Base-by-base conservation (phyloP, 1,139 yeast genomes). In the Kodamaea ohmeri region DNA sequence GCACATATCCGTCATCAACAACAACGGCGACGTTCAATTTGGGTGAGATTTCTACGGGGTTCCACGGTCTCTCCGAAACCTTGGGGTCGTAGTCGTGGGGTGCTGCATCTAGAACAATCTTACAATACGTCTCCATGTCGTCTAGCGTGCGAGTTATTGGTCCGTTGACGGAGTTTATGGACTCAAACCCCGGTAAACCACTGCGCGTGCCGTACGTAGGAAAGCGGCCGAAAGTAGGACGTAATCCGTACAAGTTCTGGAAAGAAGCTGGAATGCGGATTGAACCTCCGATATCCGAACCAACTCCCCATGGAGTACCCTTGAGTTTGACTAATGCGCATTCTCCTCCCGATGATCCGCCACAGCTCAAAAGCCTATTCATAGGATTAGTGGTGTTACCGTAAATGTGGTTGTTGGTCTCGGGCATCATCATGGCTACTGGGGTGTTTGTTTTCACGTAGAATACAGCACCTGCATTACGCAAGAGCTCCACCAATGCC, bases 261-360 rank as follows among this genome's bases (percentile, higher is more conserved):
- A 70, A 76, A 32, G 60, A 72, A 13, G 68, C 65, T 4, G 70
- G 70, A 25, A 75, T 61, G 25, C 83, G 63, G 29, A 77, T 73
- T 13, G 78, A 71, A 5, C 83, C 83, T 3, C 81, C 83, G 40
- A 78, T 78, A 45, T 77, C 83, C 20, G 77, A 64, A 20, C 82
- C 82, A 39, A 76, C 52, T 7, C 81, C 80, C n/a, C 76, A 48
- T 14, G 60, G 67, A 1, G 76, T 71, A 17, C 78, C 69, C 32
- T 55, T 55, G 38, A 61, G 52, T 7, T 56, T 53, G 13, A 63
- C 39, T 36, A 77, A 56, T 17, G 68, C 63, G 19, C 65, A 65
- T 40, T 63, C 69, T 14, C 68, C 67, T 1, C 69, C 67, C 2
- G 67, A 62, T 14, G 66, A 60, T 0, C 70, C 70, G 11, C 70